phyloP scores from a whole-genome alignment of 352 stramenopile species.

The Phytophthora nicotianae region DNA sequence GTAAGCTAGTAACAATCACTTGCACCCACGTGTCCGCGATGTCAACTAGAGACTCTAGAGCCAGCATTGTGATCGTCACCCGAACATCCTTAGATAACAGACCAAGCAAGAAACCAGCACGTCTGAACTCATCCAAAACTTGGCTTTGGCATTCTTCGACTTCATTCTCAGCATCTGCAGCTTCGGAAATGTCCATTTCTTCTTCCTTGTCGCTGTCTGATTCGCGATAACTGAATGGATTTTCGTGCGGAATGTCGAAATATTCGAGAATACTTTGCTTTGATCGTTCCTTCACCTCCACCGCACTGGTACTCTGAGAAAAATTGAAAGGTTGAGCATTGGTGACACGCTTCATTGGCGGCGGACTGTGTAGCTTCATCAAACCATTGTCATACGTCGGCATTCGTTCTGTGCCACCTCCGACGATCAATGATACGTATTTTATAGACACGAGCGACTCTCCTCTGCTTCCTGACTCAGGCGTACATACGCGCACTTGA shows the following conservation, averaged over 20 bases:
- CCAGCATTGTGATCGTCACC: constrained; percentile 63
- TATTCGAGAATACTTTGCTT: constrained; percentile 79
- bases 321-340: constrained; percentile 15
- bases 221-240: constrained; percentile 76
- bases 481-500: constrained; percentile 69
- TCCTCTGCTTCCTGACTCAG: constrained; percentile 64
- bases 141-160: constrained; percentile 16
- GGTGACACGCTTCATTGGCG: constrained; percentile 21
- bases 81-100: constrained; percentile 61
- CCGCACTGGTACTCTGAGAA: constrained; percentile 9
- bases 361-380: constrained; percentile 27
- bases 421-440: constrained; percentile 54
- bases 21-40: constrained; percentile 69
- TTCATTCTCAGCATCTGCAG: constrained; percentile 2
- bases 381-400: constrained; percentile 36
- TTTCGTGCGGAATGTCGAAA: constrained; percentile 73
- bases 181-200: constrained; percentile 16
- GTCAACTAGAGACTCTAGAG: constrained; percentile 66
- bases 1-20: constrained; percentile 49
- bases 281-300: constrained; percentile 18
- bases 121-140: constrained; percentile 58
- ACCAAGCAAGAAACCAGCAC: constrained; percentile 60
- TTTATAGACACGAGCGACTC: constrained; percentile 69
- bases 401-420: constrained; percentile 38
- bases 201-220: constrained; percentile 42